Conservation (phyloP, 768 basidiomycete species). For the Termitomyces sp. region DNA sequence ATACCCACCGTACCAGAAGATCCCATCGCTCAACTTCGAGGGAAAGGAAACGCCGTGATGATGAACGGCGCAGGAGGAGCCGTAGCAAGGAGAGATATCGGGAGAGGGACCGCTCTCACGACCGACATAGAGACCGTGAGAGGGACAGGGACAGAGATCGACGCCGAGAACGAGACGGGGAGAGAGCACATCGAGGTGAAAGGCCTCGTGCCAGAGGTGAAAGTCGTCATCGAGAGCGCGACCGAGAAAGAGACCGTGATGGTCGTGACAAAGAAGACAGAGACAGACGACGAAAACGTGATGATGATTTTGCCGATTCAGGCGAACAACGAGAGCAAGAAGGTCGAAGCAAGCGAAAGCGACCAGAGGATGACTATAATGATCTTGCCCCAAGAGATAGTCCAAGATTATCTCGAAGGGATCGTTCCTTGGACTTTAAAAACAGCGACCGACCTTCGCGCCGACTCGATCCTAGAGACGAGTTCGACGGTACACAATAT, state of each 20-base stretch:
- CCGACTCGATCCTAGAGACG: conserved; percentile 52
- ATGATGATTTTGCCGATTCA: conserved; percentile 52
- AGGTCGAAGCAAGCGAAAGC: conserved; percentile 63
- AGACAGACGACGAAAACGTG: conserved; percentile 60
- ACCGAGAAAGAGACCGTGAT: conserved; percentile 36
- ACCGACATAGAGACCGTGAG: conserved; percentile 38
- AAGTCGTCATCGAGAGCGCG: conserved; percentile 49
- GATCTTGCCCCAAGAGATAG: conserved; percentile 41
- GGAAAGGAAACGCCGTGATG: conserved; percentile 51
- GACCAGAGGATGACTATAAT: conserved; percentile 48
- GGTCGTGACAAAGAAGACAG: conserved; percentile 38
- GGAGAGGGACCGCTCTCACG: conserved; percentile 52
- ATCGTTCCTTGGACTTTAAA: conserved; percentile 53
- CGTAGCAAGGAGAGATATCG: conserved; percentile 55
- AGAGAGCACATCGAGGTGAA: conserved; percentile 42
- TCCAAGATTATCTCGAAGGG: conserved; percentile 40
- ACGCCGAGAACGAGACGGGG: conserved; percentile 46
- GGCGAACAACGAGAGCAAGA: conserved; percentile 40
- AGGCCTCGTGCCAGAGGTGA: conserved; percentile 47
- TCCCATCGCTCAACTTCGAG: conserved; percentile 71
- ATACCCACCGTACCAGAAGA: conserved; percentile 66
- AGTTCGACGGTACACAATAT: conserved; percentile 50
- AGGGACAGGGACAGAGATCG: conserved; percentile 38
- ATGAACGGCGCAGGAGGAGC: conserved; percentile 58
- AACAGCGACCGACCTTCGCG: conserved; percentile 39